Base-by-base conservation (phyloP, 2,329 filamentous ascomycete genomes). In the Microcera coccophila region DNA sequence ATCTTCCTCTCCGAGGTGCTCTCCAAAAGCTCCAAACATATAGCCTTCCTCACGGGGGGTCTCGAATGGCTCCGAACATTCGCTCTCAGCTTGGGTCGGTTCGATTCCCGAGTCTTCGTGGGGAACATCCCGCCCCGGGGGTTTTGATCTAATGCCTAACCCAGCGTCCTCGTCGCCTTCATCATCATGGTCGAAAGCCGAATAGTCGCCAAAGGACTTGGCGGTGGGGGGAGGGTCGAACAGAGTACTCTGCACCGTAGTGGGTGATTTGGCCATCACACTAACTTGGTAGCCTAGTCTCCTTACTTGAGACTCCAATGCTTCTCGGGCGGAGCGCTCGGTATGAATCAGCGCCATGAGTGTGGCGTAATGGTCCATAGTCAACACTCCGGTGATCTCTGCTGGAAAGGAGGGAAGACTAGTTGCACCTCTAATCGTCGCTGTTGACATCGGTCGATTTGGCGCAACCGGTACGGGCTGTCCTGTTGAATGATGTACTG, bases 281-380 rank as follows among this genome's bases (percentile, higher is more conserved):
- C 74, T 72, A 36, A 81, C 50, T 33, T 72, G 71, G 24, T 74
- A 71, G 17, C 68, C 69, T 5, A 84, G 65, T 32, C 68, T 72
- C 42, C 68, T 73, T 22, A 84, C 76, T 44, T 81, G 71, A 2
- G 67, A 63, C 57, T 83, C 81, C 4, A 84, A 70, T 4, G 71
- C 66, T 42, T 73, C 67, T 4, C 81, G 71, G 4, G 76, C 75
- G 1, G 70, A 69, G 19, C 79, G 76, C 57, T 84, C 81, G 2
- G 70, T 68, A 43, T 80, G 70, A 19, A 84, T 66, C 42, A 82
- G 67, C 14, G 71, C 67, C 20, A 74, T 59, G 14, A 83, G 65
- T 2, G 67, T 70, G 5, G 67, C 66, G 47, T 76, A 77, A 38
- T 78, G 71, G 37, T 78, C 73, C 14, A 62, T 56, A 2, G 66